These are phyloP conservation scores for Erodium maritimum DNA, from an alignment of 345 rosid species.

Conservation along the genomic window DNA sequence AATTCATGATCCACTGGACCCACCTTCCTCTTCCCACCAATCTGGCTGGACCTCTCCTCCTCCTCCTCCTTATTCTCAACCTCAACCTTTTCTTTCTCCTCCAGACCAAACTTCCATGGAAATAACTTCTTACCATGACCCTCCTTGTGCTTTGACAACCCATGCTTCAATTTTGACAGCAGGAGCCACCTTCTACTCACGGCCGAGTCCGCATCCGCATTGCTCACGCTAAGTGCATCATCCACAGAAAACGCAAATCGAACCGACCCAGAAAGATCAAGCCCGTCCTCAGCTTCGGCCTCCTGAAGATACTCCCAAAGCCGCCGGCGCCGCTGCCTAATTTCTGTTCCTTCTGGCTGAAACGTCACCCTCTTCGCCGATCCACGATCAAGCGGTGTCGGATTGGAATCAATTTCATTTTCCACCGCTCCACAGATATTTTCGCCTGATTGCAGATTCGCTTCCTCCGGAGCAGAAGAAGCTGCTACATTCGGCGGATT, in stretches of 20 bases:
- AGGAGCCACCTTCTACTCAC: conserved; percentile 74
- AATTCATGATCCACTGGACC: conserved; percentile 69
- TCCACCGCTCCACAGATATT: conserved; percentile 1
- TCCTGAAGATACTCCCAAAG: conserved; percentile 83
- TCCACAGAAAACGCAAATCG: conserved; percentile 88
- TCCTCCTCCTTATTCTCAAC: conserved; percentile 39
- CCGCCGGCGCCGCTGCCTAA: conserved; percentile 36
- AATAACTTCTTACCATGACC: conserved; percentile 48
- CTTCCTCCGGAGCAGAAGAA: not conserved
- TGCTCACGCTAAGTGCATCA: conserved; percentile 62
- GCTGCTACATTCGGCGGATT: conserved; percentile 16
- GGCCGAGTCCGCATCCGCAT: conserved; percentile 48
- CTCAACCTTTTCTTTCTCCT: conserved; percentile 47
- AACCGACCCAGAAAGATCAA: conserved; percentile 90
- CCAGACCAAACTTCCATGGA: conserved; percentile 72
- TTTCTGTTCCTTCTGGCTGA: conserved; percentile 43
- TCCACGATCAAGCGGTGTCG: conserved; percentile 20
- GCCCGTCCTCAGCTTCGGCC: conserved; percentile 72
- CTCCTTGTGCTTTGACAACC: conserved; percentile 56
- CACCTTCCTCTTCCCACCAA: conserved; percentile 53
- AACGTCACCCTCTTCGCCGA: conserved; percentile 38
- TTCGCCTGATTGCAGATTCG: not conserved
- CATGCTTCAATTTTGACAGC: conserved; percentile 73
- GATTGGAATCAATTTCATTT: conserved; percentile 12
- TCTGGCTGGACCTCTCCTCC: conserved; percentile 47